phyloP scores from a whole-genome alignment of 768 basidiomycete species.

The Harrya chromipes region DNA sequence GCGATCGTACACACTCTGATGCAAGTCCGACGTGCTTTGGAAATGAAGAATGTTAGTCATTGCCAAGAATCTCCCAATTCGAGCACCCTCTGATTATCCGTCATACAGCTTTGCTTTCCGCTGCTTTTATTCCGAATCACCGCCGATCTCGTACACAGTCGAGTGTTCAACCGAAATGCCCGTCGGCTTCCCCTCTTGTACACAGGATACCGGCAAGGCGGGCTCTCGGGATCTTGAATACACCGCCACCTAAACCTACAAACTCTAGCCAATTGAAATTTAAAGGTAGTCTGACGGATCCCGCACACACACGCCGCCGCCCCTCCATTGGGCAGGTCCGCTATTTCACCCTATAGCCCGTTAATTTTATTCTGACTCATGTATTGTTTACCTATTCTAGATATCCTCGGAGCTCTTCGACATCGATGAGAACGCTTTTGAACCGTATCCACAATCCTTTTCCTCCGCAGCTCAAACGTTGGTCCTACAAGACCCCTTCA shows the following conservation, averaged over 20 bases:
- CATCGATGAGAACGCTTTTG: conserved; percentile 70
- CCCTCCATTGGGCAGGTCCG: conserved; percentile 39
- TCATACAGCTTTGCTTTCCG: conserved; percentile 49
- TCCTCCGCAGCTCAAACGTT: conserved; percentile 33
- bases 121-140: conserved; percentile 54
- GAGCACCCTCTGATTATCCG: conserved; percentile 18
- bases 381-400: conserved; percentile 24
- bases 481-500: conserved; percentile 43
- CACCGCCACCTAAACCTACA: conserved; percentile 67
- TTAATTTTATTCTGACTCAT: conserved; percentile 18
- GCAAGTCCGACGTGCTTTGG: conserved; percentile 46
- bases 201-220: conserved; percentile 34
- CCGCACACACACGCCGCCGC: conserved; percentile 49
- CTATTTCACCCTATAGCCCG: conserved; percentile 2
- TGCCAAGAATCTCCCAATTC: conserved; percentile 13
- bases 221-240: conserved; percentile 41
- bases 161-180: conserved; percentile 38
- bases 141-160: conserved; percentile 61
- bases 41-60: conserved; percentile 47
- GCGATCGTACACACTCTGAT: conserved; percentile 49
- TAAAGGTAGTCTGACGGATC: conserved; percentile 73
- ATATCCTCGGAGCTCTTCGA: conserved; percentile 61
- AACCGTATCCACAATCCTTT: conserved; percentile 43
- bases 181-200: conserved; percentile 22
- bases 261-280: conserved; percentile 53